These are phyloP conservation scores for Hypoxylon sp. DNA, from an alignment of 2,329 filamentous ascomycete species.

Conservation along the genomic window DNA sequence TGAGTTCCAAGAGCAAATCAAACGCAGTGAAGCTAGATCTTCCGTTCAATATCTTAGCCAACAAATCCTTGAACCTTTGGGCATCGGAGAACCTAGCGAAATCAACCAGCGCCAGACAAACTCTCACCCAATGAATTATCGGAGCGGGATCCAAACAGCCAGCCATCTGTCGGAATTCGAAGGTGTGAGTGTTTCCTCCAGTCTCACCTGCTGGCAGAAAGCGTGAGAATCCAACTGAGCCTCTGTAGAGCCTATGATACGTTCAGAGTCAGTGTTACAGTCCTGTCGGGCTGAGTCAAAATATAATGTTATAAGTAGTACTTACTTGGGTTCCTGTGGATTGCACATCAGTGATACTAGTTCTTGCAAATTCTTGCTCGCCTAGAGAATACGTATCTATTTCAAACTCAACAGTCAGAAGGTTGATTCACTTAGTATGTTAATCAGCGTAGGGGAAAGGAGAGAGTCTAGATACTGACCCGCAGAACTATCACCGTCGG, in stretches of 20 bases:
- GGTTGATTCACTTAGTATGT: background rate
- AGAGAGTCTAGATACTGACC: conserved; percentile 5
- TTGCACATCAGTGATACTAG: conserved; percentile 38
- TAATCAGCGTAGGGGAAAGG: background rate
- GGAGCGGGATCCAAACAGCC: conserved; percentile 42
- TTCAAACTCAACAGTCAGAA: background rate
- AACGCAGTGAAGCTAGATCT: conserved; percentile 17
- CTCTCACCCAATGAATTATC: conserved; percentile 44
- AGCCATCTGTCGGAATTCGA: conserved; percentile 50
- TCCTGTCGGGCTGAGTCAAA: background rate
- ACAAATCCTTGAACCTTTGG: conserved; percentile 26
- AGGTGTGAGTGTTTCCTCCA: conserved; percentile 46
- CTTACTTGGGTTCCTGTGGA: background rate
- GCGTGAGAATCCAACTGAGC: conserved; percentile 41
- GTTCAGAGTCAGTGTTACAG: background rate
- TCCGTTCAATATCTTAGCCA: conserved; percentile 1
- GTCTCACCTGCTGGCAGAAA: conserved; percentile 40
- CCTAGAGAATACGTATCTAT: conserved; percentile 45
- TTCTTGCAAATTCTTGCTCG: conserved; percentile 25
- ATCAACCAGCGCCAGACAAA: conserved; percentile 43
- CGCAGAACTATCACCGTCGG: background rate
- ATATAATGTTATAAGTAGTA: background rate
- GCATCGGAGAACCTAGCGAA: conserved; percentile 38
- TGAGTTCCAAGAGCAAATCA: conserved; percentile 26
- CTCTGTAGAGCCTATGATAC: conserved; percentile 7